These are phyloP conservation scores for Aureobasidium sp. DNA, from an alignment of 2,329 filamentous ascomycete genomes.

Conservation along the genomic window DNA sequence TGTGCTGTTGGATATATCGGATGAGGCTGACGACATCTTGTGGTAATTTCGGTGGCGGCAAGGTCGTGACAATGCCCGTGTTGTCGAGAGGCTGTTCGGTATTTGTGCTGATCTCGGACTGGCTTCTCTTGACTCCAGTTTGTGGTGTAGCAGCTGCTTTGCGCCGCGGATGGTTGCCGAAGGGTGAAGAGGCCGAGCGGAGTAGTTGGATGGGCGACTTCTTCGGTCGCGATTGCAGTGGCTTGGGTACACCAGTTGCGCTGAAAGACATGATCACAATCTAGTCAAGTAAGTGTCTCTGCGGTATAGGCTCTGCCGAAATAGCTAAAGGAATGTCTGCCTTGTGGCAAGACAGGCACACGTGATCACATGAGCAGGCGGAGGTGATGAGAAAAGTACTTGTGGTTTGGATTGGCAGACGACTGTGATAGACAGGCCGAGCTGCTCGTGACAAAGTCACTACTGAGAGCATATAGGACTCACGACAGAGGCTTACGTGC, in stretches of 20 bases:
- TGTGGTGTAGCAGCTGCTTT: conserved; percentile 24
- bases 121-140: conserved; percentile 13
- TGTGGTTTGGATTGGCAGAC: background rate
- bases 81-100: conserved; percentile 51
- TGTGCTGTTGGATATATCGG: conserved; percentile 51
- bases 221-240: conserved; percentile 19
- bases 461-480: background rate
- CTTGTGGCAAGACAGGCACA: conserved; percentile 1
- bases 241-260: conserved; percentile 17
- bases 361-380: conserved; percentile 8
- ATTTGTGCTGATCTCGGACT: conserved; percentile 18
- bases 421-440: background rate
- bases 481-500: background rate
- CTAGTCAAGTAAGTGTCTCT: background rate
- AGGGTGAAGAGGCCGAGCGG: conserved; percentile 29
- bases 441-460: background rate
- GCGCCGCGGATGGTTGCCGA: conserved; percentile 29
- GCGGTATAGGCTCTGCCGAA: background rate
- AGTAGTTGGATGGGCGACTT: conserved; percentile 18
- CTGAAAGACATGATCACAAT: conserved; percentile 18
- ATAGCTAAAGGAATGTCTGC: background rate
- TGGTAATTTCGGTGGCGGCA: conserved; percentile 55
- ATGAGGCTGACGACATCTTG: conserved; percentile 49
- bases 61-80: conserved; percentile 48
- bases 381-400: background rate